Evolutionary conservation across 352 stramenopile species (phyloP).

Genomic region (Thalassiosira delicatula): DNA sequence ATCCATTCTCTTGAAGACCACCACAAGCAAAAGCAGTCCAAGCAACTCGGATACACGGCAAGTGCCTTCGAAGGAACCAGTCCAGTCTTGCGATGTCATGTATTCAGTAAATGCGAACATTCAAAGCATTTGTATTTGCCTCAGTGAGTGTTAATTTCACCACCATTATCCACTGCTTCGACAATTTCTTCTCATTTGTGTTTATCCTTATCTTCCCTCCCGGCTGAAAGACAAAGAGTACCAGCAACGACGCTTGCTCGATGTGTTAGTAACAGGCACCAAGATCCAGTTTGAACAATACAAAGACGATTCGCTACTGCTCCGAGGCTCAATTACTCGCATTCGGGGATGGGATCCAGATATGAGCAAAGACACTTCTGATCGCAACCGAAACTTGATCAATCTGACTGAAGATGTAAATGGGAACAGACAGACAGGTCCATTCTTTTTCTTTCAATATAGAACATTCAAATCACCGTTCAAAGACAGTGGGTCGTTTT

Average conservation of each 20-base stretch:
- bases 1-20: conserved; percentile 35
- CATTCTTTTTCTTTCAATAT: conserved; percentile 64
- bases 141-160: conserved; percentile 16
- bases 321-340: conserved; percentile 57
- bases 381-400: conserved; percentile 62
- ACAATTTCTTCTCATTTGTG: neutral
- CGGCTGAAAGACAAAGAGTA: conserved; percentile 77
- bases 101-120: conserved; percentile 44
- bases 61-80: conserved; percentile 1
- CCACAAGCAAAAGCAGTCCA: conserved; percentile 7
- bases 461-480: conserved; percentile 55
- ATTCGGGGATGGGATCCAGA: conserved; percentile 67
- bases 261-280: conserved; percentile 42
- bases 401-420: neutral
- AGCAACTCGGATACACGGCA: neutral
- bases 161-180: neutral
- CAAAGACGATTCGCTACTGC: conserved; percentile 33
- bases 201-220: neutral
- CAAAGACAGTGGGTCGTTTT: neutral
- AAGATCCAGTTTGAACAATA: conserved; percentile 47
- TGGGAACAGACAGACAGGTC: neutral
- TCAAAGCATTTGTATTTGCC: conserved; percentile 35
- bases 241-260: conserved; percentile 69
- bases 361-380: conserved; percentile 37
- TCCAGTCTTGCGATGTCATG: too few relatives aligned